phyloP scores from a whole-genome alignment of 306 rosid genomes.

The Amphicarpaea edgeworthii region DNA sequence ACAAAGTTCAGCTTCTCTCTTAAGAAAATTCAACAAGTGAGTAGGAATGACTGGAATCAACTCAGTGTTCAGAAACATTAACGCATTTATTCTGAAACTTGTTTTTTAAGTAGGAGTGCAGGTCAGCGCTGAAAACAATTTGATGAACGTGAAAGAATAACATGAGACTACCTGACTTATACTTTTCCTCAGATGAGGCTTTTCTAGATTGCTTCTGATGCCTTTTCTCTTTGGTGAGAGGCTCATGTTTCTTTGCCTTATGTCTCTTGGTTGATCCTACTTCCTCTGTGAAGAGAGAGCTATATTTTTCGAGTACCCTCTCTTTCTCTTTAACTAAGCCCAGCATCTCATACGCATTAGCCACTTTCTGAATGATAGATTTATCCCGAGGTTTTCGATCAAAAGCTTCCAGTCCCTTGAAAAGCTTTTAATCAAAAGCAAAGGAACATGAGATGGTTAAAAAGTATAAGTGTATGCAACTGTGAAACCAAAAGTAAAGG shows the following conservation, averaged over 20 bases:
- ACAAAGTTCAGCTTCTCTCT: slow-evolving; percentile 2
- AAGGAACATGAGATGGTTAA: slow-evolving; percentile 42
- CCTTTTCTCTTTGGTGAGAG: not conserved
- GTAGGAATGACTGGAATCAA: not conserved
- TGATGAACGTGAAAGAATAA: not conserved
- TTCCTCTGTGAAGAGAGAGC: slow-evolving; percentile 53
- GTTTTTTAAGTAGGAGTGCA: not conserved
- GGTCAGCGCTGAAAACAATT: slow-evolving; percentile 23
- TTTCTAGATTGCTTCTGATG: slow-evolving; percentile 44
- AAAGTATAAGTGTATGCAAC: slow-evolving; percentile 3
- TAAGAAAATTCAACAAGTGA: slow-evolving; percentile 18
- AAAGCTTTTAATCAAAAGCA: slow-evolving; percentile 65
- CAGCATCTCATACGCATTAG: slow-evolving; percentile 78
- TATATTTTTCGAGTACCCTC: slow-evolving; percentile 76
- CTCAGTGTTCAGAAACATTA: slow-evolving; percentile 20
- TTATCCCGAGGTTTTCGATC: slow-evolving; percentile 91
- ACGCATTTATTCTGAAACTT: slow-evolving; percentile 6
- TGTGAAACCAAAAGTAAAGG: not conserved
- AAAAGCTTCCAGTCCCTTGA: slow-evolving; percentile 85
- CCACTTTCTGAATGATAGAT: slow-evolving; percentile 74
- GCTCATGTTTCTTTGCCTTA: slow-evolving; percentile 7
- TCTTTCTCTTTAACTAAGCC: slow-evolving; percentile 73
- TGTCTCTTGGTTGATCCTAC: slow-evolving; percentile 50
- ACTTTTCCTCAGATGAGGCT: slow-evolving; percentile 42
- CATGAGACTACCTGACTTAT: slow-evolving; percentile 27